Percentiles rank a stretch among this genome's conserved stretches.
These are phyloP conservation scores for Saccharomycopsis guyanensis DNA, from an alignment of 805 yeast genomes.

Conservation along the genomic window DNA sequence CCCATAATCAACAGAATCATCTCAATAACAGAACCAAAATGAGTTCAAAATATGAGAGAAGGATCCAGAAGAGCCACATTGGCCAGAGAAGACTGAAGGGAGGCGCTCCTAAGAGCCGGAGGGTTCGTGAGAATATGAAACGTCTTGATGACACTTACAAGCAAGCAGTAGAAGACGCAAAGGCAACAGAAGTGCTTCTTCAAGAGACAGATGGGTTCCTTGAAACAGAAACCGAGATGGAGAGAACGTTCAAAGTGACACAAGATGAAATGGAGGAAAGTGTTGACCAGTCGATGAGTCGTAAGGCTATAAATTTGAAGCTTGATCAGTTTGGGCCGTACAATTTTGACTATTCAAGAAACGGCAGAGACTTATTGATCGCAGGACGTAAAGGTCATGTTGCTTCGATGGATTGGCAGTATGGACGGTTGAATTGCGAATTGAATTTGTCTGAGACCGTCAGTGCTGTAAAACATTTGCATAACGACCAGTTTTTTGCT, in stretches of 20 bases:
- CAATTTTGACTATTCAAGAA: slow-evolving; percentile 68
- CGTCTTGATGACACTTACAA: slow-evolving; percentile 63
- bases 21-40: background rate
- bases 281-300: slow-evolving; percentile 71
- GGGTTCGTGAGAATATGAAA: slow-evolving; percentile 57
- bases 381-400: slow-evolving; percentile 93
- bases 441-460: slow-evolving; percentile 82
- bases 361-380: slow-evolving; percentile 77
- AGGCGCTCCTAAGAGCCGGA: slow-evolving; percentile 37
- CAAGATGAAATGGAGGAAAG: slow-evolving; percentile 71
- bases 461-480: slow-evolving; percentile 82
- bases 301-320: slow-evolving; percentile 66
- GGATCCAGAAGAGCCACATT: background rate
- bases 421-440: slow-evolving; percentile 76
- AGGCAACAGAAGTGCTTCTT: slow-evolving; percentile 75
- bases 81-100: background rate
- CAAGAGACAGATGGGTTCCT: slow-evolving; percentile 81
- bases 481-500: slow-evolving; percentile 89
- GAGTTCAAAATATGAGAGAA: slow-evolving; percentile 7
- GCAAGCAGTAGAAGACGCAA: slow-evolving; percentile 76
- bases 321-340: slow-evolving; percentile 85
- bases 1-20: background rate
- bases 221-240: slow-evolving; percentile 92
- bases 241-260: slow-evolving; percentile 75
- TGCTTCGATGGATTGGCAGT: slow-evolving; percentile 94